phyloP scores from a whole-genome alignment of 2,329 filamentous ascomycete species.

The Phialocephala sp. region DNA sequence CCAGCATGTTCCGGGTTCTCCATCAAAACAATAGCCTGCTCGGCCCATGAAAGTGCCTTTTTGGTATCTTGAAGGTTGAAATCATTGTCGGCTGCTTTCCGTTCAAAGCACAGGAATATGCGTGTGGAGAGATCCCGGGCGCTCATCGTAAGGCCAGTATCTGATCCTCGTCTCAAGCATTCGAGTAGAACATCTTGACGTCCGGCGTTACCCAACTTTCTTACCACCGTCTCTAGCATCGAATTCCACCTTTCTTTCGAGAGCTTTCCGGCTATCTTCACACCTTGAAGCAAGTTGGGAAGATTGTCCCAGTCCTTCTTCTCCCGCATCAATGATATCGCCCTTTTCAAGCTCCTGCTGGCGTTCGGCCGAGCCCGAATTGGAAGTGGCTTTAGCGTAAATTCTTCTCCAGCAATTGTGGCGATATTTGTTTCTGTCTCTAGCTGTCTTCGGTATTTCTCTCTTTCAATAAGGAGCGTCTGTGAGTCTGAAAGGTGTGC shows the following conservation, averaged over 20 bases:
- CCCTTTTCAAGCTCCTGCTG: constrained; percentile 22
- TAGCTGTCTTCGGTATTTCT: constrained; percentile 54
- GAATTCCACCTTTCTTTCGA: background rate
- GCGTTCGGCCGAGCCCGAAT: constrained; percentile 31
- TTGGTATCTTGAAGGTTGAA: constrained; percentile 34
- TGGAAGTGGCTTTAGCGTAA: constrained; percentile 36
- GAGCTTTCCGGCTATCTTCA: constrained; percentile 27
- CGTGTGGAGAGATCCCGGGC: constrained; percentile 23
- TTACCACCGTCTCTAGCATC: constrained; percentile 25
- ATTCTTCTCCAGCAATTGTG: constrained; percentile 59
- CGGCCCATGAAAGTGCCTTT: constrained; percentile 40
- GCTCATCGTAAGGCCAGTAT: constrained; percentile 39
- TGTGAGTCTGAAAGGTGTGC: constrained; percentile 60
- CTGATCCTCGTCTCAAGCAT: constrained; percentile 35
- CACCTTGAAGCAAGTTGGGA: constrained; percentile 40
- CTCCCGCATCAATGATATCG: constrained; percentile 40
- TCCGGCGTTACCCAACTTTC: constrained; percentile 26
- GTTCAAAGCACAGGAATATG: constrained; percentile 33
- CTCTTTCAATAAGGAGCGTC: constrained; percentile 57
- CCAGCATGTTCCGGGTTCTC: constrained; percentile 38
- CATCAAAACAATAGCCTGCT: constrained; percentile 39
- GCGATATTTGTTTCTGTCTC: constrained; percentile 61
- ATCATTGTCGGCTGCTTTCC: constrained; percentile 32
- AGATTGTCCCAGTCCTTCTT: constrained; percentile 44
- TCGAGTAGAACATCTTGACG: constrained; percentile 40